Evolutionary conservation across 2,329 filamentous ascomycete species (phyloP).

Genomic region (Dendryphion nanum): DNA sequence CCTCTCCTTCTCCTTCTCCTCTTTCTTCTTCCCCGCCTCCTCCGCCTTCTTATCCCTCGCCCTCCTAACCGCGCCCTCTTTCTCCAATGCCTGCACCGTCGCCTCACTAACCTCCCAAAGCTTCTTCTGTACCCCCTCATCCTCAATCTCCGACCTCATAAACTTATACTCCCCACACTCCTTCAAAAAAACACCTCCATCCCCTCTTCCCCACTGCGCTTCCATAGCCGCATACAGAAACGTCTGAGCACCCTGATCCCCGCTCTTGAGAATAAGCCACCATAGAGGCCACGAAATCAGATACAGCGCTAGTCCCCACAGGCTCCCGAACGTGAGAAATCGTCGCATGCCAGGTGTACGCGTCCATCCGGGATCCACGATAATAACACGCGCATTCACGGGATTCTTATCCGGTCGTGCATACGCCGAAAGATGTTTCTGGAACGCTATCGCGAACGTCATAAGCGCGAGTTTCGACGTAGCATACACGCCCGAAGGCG

Average conservation of each 20-base stretch:
- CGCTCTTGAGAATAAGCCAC: slow-evolving; percentile 86
- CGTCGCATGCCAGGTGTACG: slow-evolving; percentile 84
- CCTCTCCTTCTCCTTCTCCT: slow-evolving; percentile 23
- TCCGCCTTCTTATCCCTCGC: slow-evolving; percentile 57
- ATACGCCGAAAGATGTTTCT: slow-evolving; percentile 86
- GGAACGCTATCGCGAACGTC: slow-evolving; percentile 84
- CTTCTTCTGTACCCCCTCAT: slow-evolving; percentile 77
- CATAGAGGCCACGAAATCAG: slow-evolving; percentile 74
- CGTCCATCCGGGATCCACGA: slow-evolving; percentile 82
- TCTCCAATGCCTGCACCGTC: slow-evolving; percentile 77
- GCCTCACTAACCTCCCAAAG: slow-evolving; percentile 88
- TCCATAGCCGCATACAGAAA: slow-evolving; percentile 88
- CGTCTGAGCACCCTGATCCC: slow-evolving; percentile 79
- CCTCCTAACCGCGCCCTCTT: slow-evolving; percentile 65
- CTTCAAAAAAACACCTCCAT: slow-evolving; percentile 75
- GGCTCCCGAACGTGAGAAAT: slow-evolving; percentile 81
- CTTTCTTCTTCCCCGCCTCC: slow-evolving; percentile 36
- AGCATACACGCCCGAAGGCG: slow-evolving; percentile 47
- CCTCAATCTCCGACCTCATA: slow-evolving; percentile 69
- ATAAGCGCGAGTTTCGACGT: slow-evolving; percentile 70
- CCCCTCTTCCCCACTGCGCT: slow-evolving; percentile 61
- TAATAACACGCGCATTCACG: slow-evolving; percentile 77
- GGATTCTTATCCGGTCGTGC: slow-evolving; percentile 79
- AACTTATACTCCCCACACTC: slow-evolving; percentile 79
- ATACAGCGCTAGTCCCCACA: slow-evolving; percentile 78